Evolutionary conservation across 148 eudicot genomes (phyloP), one percentile per base, ranked within the genome.

Genomic region (Vaccinium vitisidaea): DNA sequence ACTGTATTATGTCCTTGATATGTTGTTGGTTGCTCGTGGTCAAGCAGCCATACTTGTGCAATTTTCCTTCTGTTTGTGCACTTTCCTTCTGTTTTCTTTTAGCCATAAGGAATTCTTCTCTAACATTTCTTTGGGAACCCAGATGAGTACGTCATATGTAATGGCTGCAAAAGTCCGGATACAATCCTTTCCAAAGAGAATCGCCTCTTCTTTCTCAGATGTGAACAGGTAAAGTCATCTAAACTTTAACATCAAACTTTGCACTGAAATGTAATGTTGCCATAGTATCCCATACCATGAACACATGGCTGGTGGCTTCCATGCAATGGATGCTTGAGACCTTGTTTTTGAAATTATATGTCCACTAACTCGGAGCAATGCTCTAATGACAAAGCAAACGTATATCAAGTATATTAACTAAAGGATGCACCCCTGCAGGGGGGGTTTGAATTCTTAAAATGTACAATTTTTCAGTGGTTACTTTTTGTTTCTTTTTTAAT

Each of bases 91-190:
- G 23, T 75, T 48, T 76, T 48, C 23, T 76, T 25, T 48, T 36
- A 25, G 48, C 77, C 69, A 15, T 8, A 27, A 15, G 6, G 27
- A 70, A 30, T 69, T 49, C 3, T 76, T 21, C 46, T 67, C 30
- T 75, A 21, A 83, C 70, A 74, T 12, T 56, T 5, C 21, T 56
- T 75, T 85, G 52, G 32, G 81, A 81, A 69, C 83, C 79, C 89
- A 92, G 94, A 90, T 86, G 92, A 92, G 80, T 92, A 90, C 82
- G 94, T 91, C 67, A 86, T 86, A n/a, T 91, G 92, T 84, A 84
- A 84, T 83, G 79, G 84, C 79, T 90, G 92, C 84, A 89, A 89
- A 88, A 88, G 91, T 87, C 89, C 91, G 15, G 92, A 90, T 78
- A 92, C 94, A 77, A 86, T 84, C 77, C 88, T 92, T 69, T 82